Percentiles rank a stretch among this genome's conserved stretches.
phyloP scores from a whole-genome alignment of 2,329 filamentous ascomycete genomes.

The Nakataea oryzae region DNA sequence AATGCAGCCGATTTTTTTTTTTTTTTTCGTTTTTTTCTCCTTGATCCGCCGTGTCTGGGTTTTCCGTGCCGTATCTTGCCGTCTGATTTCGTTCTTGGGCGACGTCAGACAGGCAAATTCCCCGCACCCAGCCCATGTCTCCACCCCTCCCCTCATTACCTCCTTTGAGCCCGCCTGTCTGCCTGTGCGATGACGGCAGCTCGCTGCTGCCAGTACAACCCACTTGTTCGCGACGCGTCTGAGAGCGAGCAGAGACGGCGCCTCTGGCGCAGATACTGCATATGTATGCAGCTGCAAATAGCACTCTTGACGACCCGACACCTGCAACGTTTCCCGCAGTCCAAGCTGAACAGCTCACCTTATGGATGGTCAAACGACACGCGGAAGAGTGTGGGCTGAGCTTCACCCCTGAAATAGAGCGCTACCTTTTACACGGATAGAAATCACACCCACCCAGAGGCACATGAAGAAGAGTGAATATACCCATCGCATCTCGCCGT shows the following conservation, averaged over 20 bases:
- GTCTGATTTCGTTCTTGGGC: background rate
- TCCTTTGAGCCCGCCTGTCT: background rate
- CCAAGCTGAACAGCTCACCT: too few relatives aligned
- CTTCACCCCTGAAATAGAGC: background rate
- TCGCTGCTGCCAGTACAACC: too few relatives aligned
- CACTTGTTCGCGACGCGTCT: too few relatives aligned
- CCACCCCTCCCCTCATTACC: background rate
- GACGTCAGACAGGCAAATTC: background rate
- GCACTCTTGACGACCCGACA: too few relatives aligned
- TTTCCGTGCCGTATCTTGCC: too few relatives aligned
- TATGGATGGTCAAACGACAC: too few relatives aligned
- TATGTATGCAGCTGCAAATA: too few relatives aligned
- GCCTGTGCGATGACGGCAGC: background rate
- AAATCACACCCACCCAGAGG: background rate
- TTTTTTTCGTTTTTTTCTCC: background rate
- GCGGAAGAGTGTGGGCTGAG: background rate
- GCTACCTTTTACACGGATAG: background rate
- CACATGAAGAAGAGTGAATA: background rate
- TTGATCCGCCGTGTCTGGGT: too few relatives aligned
- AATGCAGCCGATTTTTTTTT: background rate
- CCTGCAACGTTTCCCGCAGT: too few relatives aligned
- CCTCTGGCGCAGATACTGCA: too few relatives aligned
- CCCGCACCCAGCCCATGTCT: background rate
- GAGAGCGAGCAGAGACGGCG: too few relatives aligned
- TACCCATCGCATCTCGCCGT: background rate